Evolutionary conservation across 768 basidiomycete genomes (phyloP), one percentile per base, ranked within the genome.

Genomic region (Serendipita indica): DNA sequence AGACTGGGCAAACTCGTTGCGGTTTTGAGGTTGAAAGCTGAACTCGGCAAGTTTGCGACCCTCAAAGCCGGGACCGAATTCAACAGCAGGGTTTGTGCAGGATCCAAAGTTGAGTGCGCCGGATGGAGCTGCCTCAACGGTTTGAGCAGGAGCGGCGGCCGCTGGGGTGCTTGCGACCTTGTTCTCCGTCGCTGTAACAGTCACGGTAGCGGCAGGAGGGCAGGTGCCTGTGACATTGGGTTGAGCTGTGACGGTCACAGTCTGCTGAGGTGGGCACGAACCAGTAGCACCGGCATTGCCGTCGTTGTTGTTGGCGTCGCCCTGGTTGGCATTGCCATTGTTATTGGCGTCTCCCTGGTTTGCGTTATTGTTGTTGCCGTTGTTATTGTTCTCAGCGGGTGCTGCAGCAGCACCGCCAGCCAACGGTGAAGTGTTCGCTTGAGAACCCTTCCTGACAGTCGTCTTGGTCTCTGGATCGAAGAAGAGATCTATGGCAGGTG

Each of bases 381-480:
- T 28, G 27, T 57, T 33, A 28, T n/a, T 39, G 39, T 14, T 58
- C 33, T 33, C 20, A 30, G 41, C 22, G 57, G 3, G 20, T 22
- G 34, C 61, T n/a, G 27, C 3, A 12, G 25, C 49, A 25, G 22
- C 45, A 34, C 64, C 61, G 33, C 52, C 59, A 57, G 22, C 65
- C 61, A 64, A 69, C 67, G 58, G 69, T 67, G 59, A 57, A 5
- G 70, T 71, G 63, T 70, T 62, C 3, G 76, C 63, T 64, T 80
- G 78, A 2, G 70, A 62, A 12, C 79, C 78, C 64, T 72, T 75
- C 57, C 59, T 61, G 33, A 80, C 77, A 28, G 76, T 73, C 32
- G 66, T 63, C 57, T 65, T 49, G 20, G 60, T 62, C 2, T 64
- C 68, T 28, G 69, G 69, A 63, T 70, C 69, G 52, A 69, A 69